Evolutionary conservation across 164 flowering plant species (phyloP), one percentile per base, ranked within the genome.

Genomic region (Dillenia turbinata): DNA sequence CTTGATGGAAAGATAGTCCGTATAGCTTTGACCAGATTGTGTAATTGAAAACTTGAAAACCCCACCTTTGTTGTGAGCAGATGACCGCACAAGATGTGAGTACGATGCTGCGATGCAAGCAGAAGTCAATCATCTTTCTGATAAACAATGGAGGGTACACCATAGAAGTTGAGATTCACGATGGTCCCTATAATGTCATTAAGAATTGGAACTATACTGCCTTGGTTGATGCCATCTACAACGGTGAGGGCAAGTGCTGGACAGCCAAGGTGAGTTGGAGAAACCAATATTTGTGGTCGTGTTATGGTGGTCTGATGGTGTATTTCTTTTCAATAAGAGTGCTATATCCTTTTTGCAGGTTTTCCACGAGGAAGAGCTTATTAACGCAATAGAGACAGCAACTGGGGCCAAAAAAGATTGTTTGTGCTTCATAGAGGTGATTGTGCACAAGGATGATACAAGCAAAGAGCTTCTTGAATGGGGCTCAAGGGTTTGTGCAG

Each of bases 61-160:
- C n/a, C 47, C 63, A 12, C 14, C n/a, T 60, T n/a, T 49, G 22
- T 44, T 33, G 57, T 10, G 14, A 13, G 49, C 71, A 89, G 96
- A 85, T 91, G 57, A 88, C 95, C 9, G 91, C 87, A 2, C 97
- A 91, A 66, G 93, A 91, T 59, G 73, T 91, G 45, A 80, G 91
- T 1, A 91, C 97, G 26, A 91, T 88, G 95, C n/a, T 91, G 49
- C 64, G 91, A 44, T 71, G 76, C 33, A 90, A 79, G 16, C 97
- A 90, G 66, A 88, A 67, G 16, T 76, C 50, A 66, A 84, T 88
- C 58, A 90, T 90, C 50, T 85, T 91, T 79, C 80, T 91, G 66
- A 81, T 91, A 51, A 91, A 91, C 81, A 91, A 89, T 71, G 94
- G 92, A 51, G 96, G 96, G 4, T 91, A 91, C 79, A 85, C 88